phyloP scores from a whole-genome alignment of 345 rosid genomes.

The Gossypium australe region DNA sequence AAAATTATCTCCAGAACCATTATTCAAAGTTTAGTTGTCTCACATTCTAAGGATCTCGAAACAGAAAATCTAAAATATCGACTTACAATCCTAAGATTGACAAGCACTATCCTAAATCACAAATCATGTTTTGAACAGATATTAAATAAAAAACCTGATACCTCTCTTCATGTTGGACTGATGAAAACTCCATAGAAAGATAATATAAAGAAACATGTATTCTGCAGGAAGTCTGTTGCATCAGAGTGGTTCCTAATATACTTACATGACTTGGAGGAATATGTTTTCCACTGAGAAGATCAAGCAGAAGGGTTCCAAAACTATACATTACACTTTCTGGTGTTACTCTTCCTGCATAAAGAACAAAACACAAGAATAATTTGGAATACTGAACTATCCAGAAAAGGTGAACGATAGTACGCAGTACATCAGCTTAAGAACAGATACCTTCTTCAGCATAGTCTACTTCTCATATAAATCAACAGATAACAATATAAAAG shows the following conservation, averaged over 20 bases:
- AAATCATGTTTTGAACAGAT: background rate
- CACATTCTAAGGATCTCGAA: background rate
- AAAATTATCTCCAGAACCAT: background rate
- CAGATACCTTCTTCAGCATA: background rate
- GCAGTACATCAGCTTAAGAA: background rate
- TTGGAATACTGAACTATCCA: background rate
- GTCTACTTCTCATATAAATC: background rate
- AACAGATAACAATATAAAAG: background rate
- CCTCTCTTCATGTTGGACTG: background rate
- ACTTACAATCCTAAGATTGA: background rate
- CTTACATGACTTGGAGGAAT: slow-evolving; percentile 96
- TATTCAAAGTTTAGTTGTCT: background rate
- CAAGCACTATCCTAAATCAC: background rate
- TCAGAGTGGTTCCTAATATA: slow-evolving; percentile 2
- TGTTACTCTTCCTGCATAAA: slow-evolving; percentile 66
- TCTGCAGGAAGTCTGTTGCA: background rate
- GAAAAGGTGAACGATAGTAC: background rate
- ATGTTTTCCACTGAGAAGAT: slow-evolving; percentile 96
- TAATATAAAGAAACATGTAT: background rate
- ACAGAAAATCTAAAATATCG: background rate
- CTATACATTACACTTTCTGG: slow-evolving; percentile 97
- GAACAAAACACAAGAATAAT: slow-evolving; percentile 6
- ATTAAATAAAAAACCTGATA: background rate
- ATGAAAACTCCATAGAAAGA: background rate
- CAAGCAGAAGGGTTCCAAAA: slow-evolving; percentile 91